Percentiles rank a stretch among this genome's conserved stretches.
Evolutionary conservation across 2,329 filamentous ascomycete species (phyloP).

Genomic region (Arachnomyces sp.): DNA sequence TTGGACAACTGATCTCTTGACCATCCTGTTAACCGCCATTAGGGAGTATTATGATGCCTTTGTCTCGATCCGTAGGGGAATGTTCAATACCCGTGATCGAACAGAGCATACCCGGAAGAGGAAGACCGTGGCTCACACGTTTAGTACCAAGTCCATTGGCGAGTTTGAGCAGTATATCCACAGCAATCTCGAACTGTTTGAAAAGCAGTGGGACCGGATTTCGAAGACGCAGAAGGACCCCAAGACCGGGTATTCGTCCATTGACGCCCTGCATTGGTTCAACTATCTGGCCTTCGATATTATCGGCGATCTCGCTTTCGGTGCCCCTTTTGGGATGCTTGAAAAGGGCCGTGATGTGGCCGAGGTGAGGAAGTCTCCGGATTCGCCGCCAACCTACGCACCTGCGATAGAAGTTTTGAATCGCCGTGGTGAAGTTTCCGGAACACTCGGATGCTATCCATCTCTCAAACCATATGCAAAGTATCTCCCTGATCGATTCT

Average conservation of each 20-base stretch:
- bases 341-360: constrained; percentile 66
- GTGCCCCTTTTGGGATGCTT: constrained; percentile 76
- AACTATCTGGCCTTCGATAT: constrained; percentile 58
- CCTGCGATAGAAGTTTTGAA: constrained; percentile 83
- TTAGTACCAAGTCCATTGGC: constrained; percentile 68
- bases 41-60: constrained; percentile 89
- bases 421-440: constrained; percentile 76
- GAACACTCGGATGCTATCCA: constrained; percentile 66
- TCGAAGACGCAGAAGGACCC: constrained; percentile 40
- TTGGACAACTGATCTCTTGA: neutral
- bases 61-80: constrained; percentile 71
- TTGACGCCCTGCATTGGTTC: constrained; percentile 76
- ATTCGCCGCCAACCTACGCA: constrained; percentile 57
- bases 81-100: constrained; percentile 84
- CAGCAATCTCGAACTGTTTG: constrained; percentile 65
- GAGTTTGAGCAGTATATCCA: constrained; percentile 89
- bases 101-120: constrained; percentile 78
- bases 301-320: constrained; percentile 59
- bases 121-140: constrained; percentile 81
- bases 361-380: constrained; percentile 57
- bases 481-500: constrained; percentile 76
- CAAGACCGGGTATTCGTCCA: constrained; percentile 48
- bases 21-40: neutral
- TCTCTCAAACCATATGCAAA: constrained; percentile 69
- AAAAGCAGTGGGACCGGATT: constrained; percentile 62